phyloP scores from a whole-genome alignment of 805 yeast genomes.

The Yarrowia hollandica region DNA sequence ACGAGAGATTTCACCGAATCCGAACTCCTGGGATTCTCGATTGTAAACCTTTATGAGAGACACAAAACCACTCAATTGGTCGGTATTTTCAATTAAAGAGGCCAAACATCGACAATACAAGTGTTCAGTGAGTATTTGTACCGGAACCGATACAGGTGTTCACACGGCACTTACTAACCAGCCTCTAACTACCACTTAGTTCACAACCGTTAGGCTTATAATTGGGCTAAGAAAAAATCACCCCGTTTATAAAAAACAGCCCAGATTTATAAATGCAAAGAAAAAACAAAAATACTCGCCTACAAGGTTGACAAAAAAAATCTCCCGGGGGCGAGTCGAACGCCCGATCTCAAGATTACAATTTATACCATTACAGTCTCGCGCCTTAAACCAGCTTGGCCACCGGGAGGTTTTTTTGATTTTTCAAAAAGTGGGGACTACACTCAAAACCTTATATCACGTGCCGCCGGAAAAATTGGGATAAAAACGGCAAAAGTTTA shows the following conservation, averaged over 20 bases:
- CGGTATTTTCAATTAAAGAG: too few species aligned
- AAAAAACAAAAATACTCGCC: neutral
- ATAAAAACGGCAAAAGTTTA: neutral
- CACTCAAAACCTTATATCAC: neutral
- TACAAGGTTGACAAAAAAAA: neutral
- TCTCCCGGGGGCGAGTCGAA: slow-evolving; percentile 30
- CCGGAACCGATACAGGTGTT: too few species aligned
- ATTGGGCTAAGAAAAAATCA: neutral
- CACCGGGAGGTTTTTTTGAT: slow-evolving; percentile 21
- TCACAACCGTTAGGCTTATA: neutral
- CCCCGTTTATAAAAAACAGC: too few species aligned
- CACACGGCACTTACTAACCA: too few species aligned
- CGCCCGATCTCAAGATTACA: slow-evolving; percentile 29
- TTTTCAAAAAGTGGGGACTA: neutral
- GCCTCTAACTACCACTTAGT: neutral
- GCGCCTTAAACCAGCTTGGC: slow-evolving; percentile 30
- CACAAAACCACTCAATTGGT: too few species aligned
- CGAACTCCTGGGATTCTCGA: too few species aligned
- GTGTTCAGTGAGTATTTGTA: too few species aligned
- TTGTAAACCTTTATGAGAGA: too few species aligned
- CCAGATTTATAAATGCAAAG: neutral
- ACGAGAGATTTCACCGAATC: too few species aligned
- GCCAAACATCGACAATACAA: too few species aligned
- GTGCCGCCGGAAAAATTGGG: neutral
- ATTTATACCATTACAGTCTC: slow-evolving; percentile 26